Evolutionary conservation across 257 asterid genomes (phyloP).

Genomic region (Capsicum pubescens): DNA sequence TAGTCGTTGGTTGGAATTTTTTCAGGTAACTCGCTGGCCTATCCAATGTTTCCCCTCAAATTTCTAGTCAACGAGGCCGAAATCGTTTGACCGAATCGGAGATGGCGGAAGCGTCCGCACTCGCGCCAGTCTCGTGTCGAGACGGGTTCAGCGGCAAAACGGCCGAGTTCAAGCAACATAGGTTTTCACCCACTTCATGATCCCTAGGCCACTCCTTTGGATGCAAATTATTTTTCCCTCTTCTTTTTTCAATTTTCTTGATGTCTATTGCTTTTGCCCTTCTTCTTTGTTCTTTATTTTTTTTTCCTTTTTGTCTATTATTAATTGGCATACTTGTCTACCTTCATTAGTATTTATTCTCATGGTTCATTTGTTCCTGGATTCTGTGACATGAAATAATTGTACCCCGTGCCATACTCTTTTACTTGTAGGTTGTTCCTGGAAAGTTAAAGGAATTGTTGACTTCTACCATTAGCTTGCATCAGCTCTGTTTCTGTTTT

Average conservation of each 20-base stretch:
- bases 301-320: background rate
- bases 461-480: background rate
- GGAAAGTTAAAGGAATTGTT: background rate
- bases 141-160: no score
- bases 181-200: slow-evolving; percentile 3
- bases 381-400: slow-evolving; percentile 1
- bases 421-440: background rate
- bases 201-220: background rate
- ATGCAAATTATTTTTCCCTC: background rate
- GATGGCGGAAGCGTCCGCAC: no score
- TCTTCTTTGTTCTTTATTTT: background rate
- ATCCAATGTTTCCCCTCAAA: no score
- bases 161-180: no score
- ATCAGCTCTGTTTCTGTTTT: background rate
- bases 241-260: background rate
- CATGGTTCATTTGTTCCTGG: background rate
- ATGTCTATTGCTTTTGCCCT: background rate
- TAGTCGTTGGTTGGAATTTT: no score
- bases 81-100: no score
- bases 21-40: no score
- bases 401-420: slow-evolving; percentile 8
- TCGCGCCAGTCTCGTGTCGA: no score
- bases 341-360: background rate
- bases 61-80: no score
- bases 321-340: background rate